Evolutionary conservation across 176 grass and related monocot genomes (phyloP).

Genomic region (Carex littledalei): DNA sequence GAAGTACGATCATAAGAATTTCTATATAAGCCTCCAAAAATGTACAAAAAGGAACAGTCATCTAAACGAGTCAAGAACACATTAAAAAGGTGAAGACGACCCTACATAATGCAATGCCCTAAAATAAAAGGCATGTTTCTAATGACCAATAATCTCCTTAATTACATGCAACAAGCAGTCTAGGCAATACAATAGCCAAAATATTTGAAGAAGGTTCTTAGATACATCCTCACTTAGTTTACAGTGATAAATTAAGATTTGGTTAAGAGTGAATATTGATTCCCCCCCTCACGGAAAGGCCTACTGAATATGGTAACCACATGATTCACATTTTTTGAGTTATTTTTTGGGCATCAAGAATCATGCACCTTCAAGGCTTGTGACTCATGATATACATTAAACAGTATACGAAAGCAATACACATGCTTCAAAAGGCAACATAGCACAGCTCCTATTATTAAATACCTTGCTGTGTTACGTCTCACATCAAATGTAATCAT

Average conservation of each 20-base stretch:
- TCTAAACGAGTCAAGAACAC: neutral
- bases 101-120: too few relatives aligned
- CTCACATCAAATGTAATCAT: neutral
- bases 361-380: neutral
- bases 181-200: neutral
- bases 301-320: neutral
- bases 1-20: constrained; percentile 16
- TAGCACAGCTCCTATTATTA: neutral
- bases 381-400: neutral
- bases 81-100: neutral
- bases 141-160: neutral
- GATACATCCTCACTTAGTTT: neutral
- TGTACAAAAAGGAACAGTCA: neutral
- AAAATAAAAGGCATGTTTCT: too few relatives aligned
- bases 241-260: neutral
- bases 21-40: neutral
- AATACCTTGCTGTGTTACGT: neutral
- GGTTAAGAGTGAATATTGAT: neutral
- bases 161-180: neutral
- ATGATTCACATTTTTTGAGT: neutral
- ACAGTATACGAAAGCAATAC: neutral
- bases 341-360: neutral
- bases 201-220: neutral
- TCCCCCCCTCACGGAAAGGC: neutral
- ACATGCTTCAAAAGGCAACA: neutral